Conservation (phyloP, 441 rosid genomes). For the Isatis lusitanica region DNA sequence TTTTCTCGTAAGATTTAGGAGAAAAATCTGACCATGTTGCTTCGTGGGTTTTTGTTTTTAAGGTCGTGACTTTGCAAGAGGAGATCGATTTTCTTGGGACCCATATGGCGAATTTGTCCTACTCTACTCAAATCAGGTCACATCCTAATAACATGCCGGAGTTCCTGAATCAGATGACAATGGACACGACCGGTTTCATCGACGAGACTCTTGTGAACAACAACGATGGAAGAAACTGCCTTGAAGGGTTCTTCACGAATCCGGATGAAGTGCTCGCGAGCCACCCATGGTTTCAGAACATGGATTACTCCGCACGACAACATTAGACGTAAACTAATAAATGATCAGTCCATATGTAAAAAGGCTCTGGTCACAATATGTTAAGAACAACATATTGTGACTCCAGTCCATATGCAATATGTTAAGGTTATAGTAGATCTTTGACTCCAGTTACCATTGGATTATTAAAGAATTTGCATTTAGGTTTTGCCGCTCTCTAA, state of each 20-base stretch:
- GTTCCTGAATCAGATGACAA: slow-evolving; percentile 45
- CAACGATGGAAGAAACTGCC: slow-evolving; percentile 15
- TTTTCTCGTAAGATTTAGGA: not conserved
- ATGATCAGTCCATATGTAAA: not conserved
- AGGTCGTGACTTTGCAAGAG: slow-evolving; percentile 76
- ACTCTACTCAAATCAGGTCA: slow-evolving; percentile 34
- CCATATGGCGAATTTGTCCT: slow-evolving; percentile 54
- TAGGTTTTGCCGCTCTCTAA: not conserved
- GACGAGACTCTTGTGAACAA: slow-evolving; percentile 14
- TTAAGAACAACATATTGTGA: too few relatives aligned
- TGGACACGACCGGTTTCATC: slow-evolving; percentile 25
- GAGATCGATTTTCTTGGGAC: slow-evolving; percentile 66
- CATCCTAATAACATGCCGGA: slow-evolving; percentile 45
- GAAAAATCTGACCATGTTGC: not conserved
- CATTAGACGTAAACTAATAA: not conserved
- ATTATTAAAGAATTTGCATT: not conserved
- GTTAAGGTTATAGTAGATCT: not conserved
- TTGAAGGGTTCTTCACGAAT: slow-evolving; percentile 23
- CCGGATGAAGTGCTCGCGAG: slow-evolving; percentile 23
- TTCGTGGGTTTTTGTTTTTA: slow-evolving; percentile 24
- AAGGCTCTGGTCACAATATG: not conserved
- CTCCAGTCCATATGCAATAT: too few relatives aligned
- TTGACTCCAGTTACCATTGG: not conserved
- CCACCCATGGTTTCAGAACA: slow-evolving; percentile 30
- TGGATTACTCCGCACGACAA: slow-evolving; percentile 23